Base-by-base conservation (phyloP, 108 stramenopile species). In the Nitzschia putrida region DNA sequence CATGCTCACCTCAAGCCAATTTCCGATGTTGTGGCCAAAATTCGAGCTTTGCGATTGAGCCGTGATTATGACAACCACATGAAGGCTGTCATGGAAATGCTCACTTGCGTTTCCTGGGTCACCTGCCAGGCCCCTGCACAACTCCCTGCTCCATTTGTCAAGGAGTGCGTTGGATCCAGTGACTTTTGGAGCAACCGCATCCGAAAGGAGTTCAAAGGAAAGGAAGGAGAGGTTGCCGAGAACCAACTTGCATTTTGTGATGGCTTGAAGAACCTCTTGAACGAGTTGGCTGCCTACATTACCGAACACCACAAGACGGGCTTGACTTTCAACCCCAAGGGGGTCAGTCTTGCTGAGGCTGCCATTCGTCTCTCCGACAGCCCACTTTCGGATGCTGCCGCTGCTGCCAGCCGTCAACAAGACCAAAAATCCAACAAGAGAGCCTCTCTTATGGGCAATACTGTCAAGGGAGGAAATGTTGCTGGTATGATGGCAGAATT, bases 111-210 rank as follows among this genome's bases (percentile, higher is more conserved):
- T 13, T 87, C 86, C 38, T 94, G 92, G 92, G 81, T 94, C 21
- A 69, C 84, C 29, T 74, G 86, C 47, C 58, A 52, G 5, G 77
- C 92, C 29, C 90, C 92, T 24, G 65, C 81, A n/a, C 63, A 65
- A 41, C 64, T 83, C 23, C 92, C 92, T 7, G 78, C 78, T 10
- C 73, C 64, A 20, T 91, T 89, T 64, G 88, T 89, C 50, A 89
- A 89, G 58, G 94, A 95, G 41, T 87, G 87, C 18, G 66, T 96
- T 64, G 96, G 92, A 11, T 87, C 88, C 11, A 78, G 85, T n/a
- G 96, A 97, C 53, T 97, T 93, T 79, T 97, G 95, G 95, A 85
- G 91, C 47, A 98, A 98, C 83, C 92, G 94, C 59, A 91, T 98
- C 68, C 80, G 98, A 37, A 93, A 95, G 78, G 89, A 96, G 65